Evolutionary conservation across 2,329 filamentous ascomycete species (phyloP).

Genomic region (Fusarium solani-melongenae): DNA sequence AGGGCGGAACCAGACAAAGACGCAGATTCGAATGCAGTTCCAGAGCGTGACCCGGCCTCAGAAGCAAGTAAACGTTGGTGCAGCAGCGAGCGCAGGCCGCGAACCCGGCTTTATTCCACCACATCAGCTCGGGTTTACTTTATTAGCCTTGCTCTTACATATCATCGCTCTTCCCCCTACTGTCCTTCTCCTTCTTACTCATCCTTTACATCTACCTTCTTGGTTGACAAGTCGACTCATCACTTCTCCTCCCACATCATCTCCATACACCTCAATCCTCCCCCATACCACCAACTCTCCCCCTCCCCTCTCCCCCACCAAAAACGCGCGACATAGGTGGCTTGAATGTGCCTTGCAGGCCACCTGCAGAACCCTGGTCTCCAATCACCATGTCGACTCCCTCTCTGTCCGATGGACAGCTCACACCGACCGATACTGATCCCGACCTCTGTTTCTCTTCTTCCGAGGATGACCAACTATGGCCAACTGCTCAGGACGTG

Average conservation of each 20-base stretch:
- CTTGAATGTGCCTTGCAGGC: constrained; percentile 43
- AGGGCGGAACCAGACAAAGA: constrained; percentile 18
- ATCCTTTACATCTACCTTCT: not conserved
- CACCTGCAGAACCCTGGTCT: constrained; percentile 40
- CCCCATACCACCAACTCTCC: constrained; percentile 4
- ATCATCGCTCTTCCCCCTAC: constrained; percentile 23
- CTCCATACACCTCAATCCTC: constrained; percentile 17
- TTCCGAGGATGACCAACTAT: constrained; percentile 38
- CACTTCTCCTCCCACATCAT: constrained; percentile 7
- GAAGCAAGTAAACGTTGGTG: constrained; percentile 32
- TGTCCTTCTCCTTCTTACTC: not conserved
- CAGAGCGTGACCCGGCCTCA: constrained; percentile 25
- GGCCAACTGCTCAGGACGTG: constrained; percentile 43
- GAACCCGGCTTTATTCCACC: constrained; percentile 23
- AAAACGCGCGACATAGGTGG: constrained; percentile 41
- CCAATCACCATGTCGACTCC: constrained; percentile 42
- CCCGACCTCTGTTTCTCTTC: constrained; percentile 39
- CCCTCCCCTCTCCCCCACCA: constrained; percentile 15
- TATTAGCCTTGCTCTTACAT: constrained; percentile 23
- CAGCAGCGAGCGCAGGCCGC: constrained; percentile 11
- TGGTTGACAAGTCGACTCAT: constrained; percentile 17
- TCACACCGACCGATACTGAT: constrained; percentile 43
- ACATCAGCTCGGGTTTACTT: constrained; percentile 11
- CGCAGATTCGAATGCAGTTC: constrained; percentile 27
- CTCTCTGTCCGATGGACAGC: constrained; percentile 43